These are phyloP conservation scores for Poa annua DNA, from an alignment of 176 grass and related monocot genomes.

Conservation along the genomic window DNA sequence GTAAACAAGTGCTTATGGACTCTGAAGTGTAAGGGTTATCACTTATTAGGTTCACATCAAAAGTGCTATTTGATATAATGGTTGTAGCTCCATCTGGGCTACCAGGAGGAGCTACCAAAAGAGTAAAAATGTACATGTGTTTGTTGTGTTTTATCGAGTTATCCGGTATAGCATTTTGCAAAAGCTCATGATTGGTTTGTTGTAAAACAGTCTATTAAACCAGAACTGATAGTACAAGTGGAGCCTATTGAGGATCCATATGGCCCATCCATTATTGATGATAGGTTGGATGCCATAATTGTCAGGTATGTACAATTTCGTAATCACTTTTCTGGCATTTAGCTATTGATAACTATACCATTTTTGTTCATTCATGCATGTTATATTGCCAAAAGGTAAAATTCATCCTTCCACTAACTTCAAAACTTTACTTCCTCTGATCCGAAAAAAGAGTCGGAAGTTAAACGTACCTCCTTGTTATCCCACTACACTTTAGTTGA, in stretches of 20 bases:
- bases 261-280: conserved; percentile 67
- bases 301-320: conserved; percentile 55
- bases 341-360: neutral
- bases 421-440: neutral
- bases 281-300: conserved; percentile 66
- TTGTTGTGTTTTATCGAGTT: neutral
- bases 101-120: conserved; percentile 12
- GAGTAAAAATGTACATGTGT: neutral
- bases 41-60: conserved; percentile 27
- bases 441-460: no score
- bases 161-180: conserved; percentile 6
- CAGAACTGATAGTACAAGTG: conserved; percentile 62
- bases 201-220: conserved; percentile 55
- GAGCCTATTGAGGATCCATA: conserved; percentile 74
- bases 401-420: neutral
- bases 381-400: conserved; percentile 8
- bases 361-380: conserved; percentile 37
- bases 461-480: no score
- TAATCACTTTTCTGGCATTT: conserved; percentile 17
- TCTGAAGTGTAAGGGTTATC: conserved; percentile 14
- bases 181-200: conserved; percentile 34
- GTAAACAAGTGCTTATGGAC: neutral
- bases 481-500: no score
- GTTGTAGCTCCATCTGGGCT: neutral
- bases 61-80: neutral